Base-by-base conservation (phyloP, 2,329 filamentous ascomycete genomes). In the Mariannaea elegans region DNA sequence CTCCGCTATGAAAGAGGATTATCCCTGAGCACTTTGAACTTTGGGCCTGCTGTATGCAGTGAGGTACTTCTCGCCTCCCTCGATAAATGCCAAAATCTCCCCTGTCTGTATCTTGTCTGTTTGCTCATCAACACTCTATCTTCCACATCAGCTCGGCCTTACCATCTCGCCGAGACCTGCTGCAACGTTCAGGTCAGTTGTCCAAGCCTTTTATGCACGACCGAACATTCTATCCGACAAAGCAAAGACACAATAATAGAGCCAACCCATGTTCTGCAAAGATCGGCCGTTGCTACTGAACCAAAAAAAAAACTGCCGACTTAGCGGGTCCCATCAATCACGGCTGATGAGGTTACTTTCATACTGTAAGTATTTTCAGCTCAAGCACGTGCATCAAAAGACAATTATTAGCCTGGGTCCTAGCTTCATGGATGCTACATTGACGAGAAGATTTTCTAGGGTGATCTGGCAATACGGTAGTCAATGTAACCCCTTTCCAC, bases 301-400 rank as follows among this genome's bases (percentile, higher is more conserved):
- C n/a, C n/a, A n/a, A n/a, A n/a, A n/a, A n/a, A 7, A 27, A 31
- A 48, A 23, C 36, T 54, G 36, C 29, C 38, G 44, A 49, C 42
- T 13, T 10, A 19, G 34, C 21, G 23, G 27, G 16, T 13, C 36
- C 39, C 16, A 36, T 27, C 29, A 16, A 21, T 46, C 18, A 47
- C 39, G 24, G 16, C 21, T 31, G 32, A 45, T 47, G 42, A 45
- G 31, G n/a, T 31, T 39, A 21, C 36, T 32, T 50, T 36, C 39
- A 27, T 19, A 18, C n/a, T n/a, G n/a, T n/a, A n/a, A n/a, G n/a
- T n/a, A n/a, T n/a, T n/a, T n/a, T n/a, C 41, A 27, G 50, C 18
- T 32, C 32, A 27, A 52, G 56, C 56, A 54, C 56, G 38, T 59
- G 56, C 56, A 47, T 31, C 41, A 59, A 54, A n/a, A 45, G 31